Evolutionary conservation across 805 yeast genomes (phyloP).

Genomic region (Kluyveromyces siamensis): DNA sequence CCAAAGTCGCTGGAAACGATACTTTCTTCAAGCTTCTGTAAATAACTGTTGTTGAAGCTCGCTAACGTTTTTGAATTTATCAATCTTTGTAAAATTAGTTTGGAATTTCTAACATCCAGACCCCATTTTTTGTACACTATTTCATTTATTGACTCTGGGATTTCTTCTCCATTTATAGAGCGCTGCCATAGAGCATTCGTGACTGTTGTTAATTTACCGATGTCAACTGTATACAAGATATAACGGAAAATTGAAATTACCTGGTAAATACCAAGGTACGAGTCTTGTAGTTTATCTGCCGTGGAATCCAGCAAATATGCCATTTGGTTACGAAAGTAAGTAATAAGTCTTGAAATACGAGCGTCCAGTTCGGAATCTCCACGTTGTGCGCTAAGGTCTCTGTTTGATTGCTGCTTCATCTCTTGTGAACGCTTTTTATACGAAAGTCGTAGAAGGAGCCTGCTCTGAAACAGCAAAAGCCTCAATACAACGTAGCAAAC

Average conservation of each 20-base stretch:
- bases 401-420: too few species aligned
- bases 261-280: conserved; percentile 10
- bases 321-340: too few species aligned
- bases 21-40: neutral
- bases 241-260: conserved; percentile 11
- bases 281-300: neutral
- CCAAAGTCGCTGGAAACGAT: neutral
- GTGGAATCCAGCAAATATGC: too few species aligned
- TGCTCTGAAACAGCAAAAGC: conserved; percentile 10
- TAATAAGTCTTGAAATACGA: too few species aligned
- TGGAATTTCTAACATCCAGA: conserved; percentile 6
- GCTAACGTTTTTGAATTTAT: conserved; percentile 4
- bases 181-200: conserved; percentile 8
- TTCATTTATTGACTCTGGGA: conserved; percentile 5
- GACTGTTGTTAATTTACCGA: conserved; percentile 3
- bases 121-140: conserved; percentile 18
- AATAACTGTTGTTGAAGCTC: neutral
- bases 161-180: neutral
- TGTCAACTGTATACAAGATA: conserved; percentile 9
- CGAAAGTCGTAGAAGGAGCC: too few species aligned
- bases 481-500: conserved; percentile 7
- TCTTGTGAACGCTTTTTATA: too few species aligned
- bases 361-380: too few species aligned
- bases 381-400: too few species aligned
- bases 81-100: conserved; percentile 7